Percentiles rank a stretch among this genome's conserved stretches.
Evolutionary conservation across 78 protist genomes (phyloP).

Genomic region (Trichosphaerium sp.): DNA sequence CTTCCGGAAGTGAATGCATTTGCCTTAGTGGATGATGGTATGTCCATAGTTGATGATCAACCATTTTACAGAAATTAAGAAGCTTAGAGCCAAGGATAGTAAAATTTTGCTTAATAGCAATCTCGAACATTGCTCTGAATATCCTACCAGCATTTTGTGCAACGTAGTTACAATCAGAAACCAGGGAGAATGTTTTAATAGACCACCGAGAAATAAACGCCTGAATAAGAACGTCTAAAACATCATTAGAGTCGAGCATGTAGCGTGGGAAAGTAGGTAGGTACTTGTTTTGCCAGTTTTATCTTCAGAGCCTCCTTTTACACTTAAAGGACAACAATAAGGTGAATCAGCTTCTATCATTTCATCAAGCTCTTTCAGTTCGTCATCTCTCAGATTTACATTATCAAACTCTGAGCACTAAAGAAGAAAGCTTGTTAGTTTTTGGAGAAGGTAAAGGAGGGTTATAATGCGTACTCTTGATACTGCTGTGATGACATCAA

Average conservation of each 20-base stretch:
- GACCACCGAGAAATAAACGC: conserved; percentile 53
- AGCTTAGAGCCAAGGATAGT: conserved; percentile 35
- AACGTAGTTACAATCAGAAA: conserved; percentile 72
- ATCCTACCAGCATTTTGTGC: conserved; percentile 72
- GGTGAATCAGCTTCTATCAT: conserved; percentile 12
- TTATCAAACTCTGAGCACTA: conserved; percentile 75
- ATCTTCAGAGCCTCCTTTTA: background rate
- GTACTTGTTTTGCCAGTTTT: background rate
- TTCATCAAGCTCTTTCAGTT: conserved; percentile 64
- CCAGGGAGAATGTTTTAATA: conserved; percentile 61
- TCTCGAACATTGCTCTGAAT: conserved; percentile 90
- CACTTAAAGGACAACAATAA: background rate
- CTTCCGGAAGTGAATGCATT: background rate
- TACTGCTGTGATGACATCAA: conserved; percentile 55
- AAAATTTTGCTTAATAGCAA: conserved; percentile 57
- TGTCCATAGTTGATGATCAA: conserved; percentile 78
- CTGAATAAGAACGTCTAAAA: conserved; percentile 68
- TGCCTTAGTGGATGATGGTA: conserved; percentile 65
- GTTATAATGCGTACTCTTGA: no score
- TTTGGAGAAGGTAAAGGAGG: no score
- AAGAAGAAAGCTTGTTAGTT: no score
- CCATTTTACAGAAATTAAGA: conserved; percentile 62
- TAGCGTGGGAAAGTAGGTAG: background rate
- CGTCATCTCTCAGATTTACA: conserved; percentile 76
- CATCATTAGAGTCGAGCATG: background rate